Percentiles rank a stretch among this genome's conserved stretches.
Conservation (phyloP, 2,329 filamentous ascomycete genomes). For the Sarocladium strictum region DNA sequence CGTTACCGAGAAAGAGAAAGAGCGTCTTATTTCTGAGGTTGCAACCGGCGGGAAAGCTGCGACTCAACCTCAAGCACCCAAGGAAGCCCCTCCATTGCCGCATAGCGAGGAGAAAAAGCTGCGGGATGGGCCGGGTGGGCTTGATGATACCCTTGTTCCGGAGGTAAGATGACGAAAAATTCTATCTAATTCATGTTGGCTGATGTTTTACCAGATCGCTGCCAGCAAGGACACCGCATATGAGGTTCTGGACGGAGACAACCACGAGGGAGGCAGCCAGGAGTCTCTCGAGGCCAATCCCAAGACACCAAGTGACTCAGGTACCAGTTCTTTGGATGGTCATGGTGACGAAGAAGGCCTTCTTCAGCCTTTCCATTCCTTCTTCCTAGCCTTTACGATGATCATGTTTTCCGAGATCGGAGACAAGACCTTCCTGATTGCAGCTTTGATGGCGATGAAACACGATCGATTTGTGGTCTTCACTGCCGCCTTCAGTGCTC, state of each 20-base stretch:
- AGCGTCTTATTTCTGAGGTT: slow-evolving; percentile 60
- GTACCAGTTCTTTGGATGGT: slow-evolving; percentile 7
- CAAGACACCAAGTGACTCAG: slow-evolving; percentile 13
- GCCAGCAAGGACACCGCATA: slow-evolving; percentile 34
- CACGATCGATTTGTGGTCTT: slow-evolving; percentile 92
- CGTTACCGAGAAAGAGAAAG: slow-evolving; percentile 81
- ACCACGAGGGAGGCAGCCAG: slow-evolving; percentile 24
- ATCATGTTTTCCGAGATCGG: slow-evolving; percentile 95
- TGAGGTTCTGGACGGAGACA: slow-evolving; percentile 30
- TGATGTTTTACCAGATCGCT: slow-evolving; percentile 21
- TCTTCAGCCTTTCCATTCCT: slow-evolving; percentile 80
- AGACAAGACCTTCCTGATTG: slow-evolving; percentile 97
- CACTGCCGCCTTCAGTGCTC: slow-evolving; percentile 83
- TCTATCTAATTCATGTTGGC: neutral
- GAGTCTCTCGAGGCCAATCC: slow-evolving; percentile 20
- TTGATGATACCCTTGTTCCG: slow-evolving; percentile 11
- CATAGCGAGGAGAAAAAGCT: slow-evolving; percentile 74
- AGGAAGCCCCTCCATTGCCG: slow-evolving; percentile 76
- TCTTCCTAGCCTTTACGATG: slow-evolving; percentile 90
- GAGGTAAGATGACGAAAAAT: slow-evolving; percentile 20
- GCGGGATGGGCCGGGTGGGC: slow-evolving; percentile 27
- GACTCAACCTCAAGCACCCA: slow-evolving; percentile 77
- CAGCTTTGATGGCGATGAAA: slow-evolving; percentile 98
- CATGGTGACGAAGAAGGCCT: slow-evolving; percentile 48
- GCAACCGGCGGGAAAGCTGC: slow-evolving; percentile 59